Base-by-base conservation (phyloP, 345 rosid species). In the Heritiera fomes region DNA sequence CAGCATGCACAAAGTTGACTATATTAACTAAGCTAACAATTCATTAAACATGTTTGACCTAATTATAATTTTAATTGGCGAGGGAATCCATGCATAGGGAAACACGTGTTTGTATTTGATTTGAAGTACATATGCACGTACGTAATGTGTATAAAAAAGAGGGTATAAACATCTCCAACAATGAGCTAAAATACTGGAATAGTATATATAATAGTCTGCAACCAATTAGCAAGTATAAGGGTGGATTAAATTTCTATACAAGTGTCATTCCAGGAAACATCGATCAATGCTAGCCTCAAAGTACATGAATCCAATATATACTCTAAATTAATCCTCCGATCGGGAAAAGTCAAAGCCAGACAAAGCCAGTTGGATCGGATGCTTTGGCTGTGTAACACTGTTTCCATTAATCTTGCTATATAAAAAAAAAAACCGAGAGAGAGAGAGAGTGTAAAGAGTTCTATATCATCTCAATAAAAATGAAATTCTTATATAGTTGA, bases 111-210 rank as follows among this genome's bases (percentile, higher is more conserved):
- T 66, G 9, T 11, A 61, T 45, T 67, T 64, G 14, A 80, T 80
- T 80, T 30, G 73, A 80, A 41, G 82, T 85, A 85, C 83, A 82
- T 75, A 79, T 82, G 80, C 38, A 80, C 73, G 87, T 85, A 85
- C 87, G 61, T 71, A 70, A 63, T 52, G 58, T 18, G 59, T 52
- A 50, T 71, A 65, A 56, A 32, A 34, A 1, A 34, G 3, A 34
- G 38, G 38, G 38, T 45, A 13, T 4, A 56, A n/a, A 7, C 7
- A 55, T 52, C 58, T 52, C 7, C 0, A 52, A 55, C 59, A 55
- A 55, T 55, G 59, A 55, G 59, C 6, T 55, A 50, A 12, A 12
- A 50, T 40, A 40, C 43, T 40, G 4, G 49, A 46, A 46, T 46
- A 46, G 11, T 8, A 46, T 34, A 34, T 34, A 34, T 34, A 34